phyloP scores from a whole-genome alignment of 2,329 filamentous ascomycete genomes.

The Venturia effusa region DNA sequence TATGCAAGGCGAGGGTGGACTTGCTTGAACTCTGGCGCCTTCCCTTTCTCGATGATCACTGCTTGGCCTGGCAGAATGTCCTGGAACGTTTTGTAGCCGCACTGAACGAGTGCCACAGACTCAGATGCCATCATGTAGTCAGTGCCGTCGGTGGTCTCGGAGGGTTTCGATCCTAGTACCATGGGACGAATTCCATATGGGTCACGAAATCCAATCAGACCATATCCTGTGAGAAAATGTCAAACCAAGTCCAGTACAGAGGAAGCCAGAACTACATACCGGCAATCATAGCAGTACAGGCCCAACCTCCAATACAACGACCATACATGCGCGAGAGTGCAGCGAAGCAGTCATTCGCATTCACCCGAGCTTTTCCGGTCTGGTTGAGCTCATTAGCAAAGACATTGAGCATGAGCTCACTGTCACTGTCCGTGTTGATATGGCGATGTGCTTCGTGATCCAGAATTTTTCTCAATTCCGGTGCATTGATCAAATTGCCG shows the following conservation, averaged over 20 bases:
- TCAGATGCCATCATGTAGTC: conserved; percentile 93
- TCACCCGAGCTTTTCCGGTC: conserved; percentile 71
- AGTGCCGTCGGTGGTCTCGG: conserved; percentile 50
- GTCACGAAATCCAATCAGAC: conserved; percentile 70
- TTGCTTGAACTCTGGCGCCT: conserved; percentile 62
- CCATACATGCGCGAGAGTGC: conserved; percentile 62
- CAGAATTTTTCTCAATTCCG: conserved; percentile 57
- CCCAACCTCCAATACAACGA: conserved; percentile 63
- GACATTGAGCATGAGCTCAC: conserved; percentile 78
- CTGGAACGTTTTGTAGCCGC: conserved; percentile 64
- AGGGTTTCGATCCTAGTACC: conserved; percentile 63
- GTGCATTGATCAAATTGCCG: conserved; percentile 76
- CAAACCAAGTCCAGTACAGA: not conserved
- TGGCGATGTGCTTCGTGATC: conserved; percentile 73
- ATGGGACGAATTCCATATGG: conserved; percentile 74
- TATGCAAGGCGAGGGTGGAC: conserved; percentile 59
- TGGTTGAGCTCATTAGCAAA: conserved; percentile 75
- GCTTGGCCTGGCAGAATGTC: conserved; percentile 78
- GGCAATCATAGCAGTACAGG: conserved; percentile 72
- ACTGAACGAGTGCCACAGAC: conserved; percentile 70
- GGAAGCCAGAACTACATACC: conserved; percentile 30
- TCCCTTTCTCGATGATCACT: conserved; percentile 73
- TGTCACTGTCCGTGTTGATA: conserved; percentile 85
- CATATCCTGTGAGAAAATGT: conserved; percentile 45
- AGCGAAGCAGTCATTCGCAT: conserved; percentile 65